A percentile compares a stretch with the other conserved stretches of the same genome.
phyloP scores from a whole-genome alignment of 768 basidiomycete species.

The Suillus lakei region DNA sequence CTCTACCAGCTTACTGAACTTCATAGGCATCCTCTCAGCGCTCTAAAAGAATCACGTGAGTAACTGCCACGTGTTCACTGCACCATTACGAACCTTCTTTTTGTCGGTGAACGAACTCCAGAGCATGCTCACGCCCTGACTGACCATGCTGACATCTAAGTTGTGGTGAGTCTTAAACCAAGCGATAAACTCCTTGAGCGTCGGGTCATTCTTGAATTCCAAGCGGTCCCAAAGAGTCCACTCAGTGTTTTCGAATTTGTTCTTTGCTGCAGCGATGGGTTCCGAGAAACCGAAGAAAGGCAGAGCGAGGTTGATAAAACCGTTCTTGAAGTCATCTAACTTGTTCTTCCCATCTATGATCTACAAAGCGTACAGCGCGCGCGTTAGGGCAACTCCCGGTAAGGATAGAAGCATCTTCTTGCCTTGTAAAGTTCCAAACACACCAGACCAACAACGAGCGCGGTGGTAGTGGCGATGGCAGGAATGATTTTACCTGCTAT shows the following conservation, averaged over 20 bases:
- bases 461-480: constrained; percentile 98
- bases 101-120: constrained; percentile 94
- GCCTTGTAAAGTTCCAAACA: constrained; percentile 98
- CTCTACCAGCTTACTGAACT: constrained; percentile 90
- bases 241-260: constrained; percentile 85
- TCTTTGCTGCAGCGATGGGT: constrained; percentile 87
- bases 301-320: constrained; percentile 95
- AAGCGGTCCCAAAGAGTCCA: constrained; percentile 99
- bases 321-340: constrained; percentile 96
- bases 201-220: constrained; percentile 88
- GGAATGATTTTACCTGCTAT: constrained; percentile 99
- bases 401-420: constrained; percentile 4
- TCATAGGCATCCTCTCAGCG: constrained; percentile 87
- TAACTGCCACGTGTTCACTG: neutral
- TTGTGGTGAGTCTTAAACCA: constrained; percentile 87
- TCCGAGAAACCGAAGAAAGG: constrained; percentile 99
- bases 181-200: constrained; percentile 79
- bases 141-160: constrained; percentile 93
- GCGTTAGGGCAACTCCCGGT: constrained; percentile 10
- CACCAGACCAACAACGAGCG: constrained; percentile 92
- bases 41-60: constrained; percentile 51
- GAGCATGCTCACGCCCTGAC: constrained; percentile 96
- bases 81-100: constrained; percentile 71
- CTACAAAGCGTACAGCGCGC: constrained; percentile 42
- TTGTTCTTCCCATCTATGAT: constrained; percentile 95